Conservation (phyloP, 2,329 filamentous ascomycete genomes). For the Aquanectria penicillioides region DNA sequence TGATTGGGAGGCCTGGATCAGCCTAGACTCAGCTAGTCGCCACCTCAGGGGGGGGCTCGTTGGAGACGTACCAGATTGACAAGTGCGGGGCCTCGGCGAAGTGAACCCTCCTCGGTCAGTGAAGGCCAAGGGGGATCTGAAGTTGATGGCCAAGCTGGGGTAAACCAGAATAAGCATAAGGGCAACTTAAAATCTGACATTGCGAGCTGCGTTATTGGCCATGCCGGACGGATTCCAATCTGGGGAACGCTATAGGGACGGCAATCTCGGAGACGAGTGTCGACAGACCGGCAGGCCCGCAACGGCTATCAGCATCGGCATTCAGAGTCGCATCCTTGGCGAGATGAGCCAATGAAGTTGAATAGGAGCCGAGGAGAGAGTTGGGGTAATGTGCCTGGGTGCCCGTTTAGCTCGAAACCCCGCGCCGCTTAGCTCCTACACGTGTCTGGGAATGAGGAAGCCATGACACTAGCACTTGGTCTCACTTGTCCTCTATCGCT, state of each 20-base stretch:
- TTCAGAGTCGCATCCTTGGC: not conserved
- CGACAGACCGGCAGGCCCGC: not conserved
- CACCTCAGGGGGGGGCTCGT: not conserved
- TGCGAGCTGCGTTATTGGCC: no score
- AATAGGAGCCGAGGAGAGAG: not conserved
- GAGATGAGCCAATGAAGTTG: not conserved
- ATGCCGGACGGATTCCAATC: no score
- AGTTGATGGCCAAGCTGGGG: not conserved
- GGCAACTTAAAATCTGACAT: not conserved
- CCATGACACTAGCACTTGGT: no score
- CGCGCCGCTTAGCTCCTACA: not conserved
- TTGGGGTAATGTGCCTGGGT: not conserved
- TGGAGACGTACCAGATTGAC: not conserved
- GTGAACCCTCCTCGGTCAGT: not conserved
- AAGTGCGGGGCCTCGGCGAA: conserved; percentile 2
- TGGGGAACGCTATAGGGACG: not conserved
- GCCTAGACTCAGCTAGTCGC: not conserved
- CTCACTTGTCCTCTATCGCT: no score
- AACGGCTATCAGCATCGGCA: not conserved
- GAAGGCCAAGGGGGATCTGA: not conserved
- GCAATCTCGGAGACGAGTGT: not conserved
- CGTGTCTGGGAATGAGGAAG: no score
- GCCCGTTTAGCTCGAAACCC: no score
- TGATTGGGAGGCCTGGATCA: not conserved
- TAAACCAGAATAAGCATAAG: not conserved